Evolutionary conservation across 345 rosid genomes (phyloP), one percentile per base, ranked within the genome.

Genomic region (Populus deltoides): DNA sequence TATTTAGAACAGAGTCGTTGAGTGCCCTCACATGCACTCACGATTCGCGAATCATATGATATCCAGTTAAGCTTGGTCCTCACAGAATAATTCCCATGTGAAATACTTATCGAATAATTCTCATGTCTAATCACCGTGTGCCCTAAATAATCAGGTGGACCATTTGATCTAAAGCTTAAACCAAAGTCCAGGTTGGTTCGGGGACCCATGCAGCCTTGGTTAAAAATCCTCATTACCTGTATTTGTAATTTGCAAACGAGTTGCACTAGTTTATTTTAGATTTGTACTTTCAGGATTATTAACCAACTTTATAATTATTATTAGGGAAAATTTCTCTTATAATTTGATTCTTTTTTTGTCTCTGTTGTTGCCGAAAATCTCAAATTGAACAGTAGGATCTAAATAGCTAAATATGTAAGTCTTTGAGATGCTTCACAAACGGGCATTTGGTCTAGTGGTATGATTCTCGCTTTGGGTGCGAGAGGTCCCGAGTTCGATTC

Each of bases 391-490:
- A 33, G 36, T 31, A 0, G 3, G 33, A 1, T 0, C 0, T 31
- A 2, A 2, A 0, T 31, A 31, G 0, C 0, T 31, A 31, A 0
- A 31, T 31, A 31, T 2, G 0, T 31, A 33, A 33, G 0, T 33
- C 6, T 4, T 33, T 33, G 1, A 4, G 6, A 4, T 4, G 6
- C 3, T 31, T 31, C 13, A 2, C 4, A 3, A 41, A 41, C 3
- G 87, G 90, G 90, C 90, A 87, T 87, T 89, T 88, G 90, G 93
- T 90, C 88, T 87, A 89, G 91, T 91, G 91, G 94, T 85, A 90
- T 87, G 93, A 87, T 91, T 90, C 93, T 92, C 81, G 89, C 90
- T 92, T 89, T 86, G 91, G 93, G 92, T 88, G 93, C 86, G 87
- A 94, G 91, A 89, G 89, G 89, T 90, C 93, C 87, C 79, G 84